A percentile compares a stretch with the other conserved stretches of the same genome.
Conservation (phyloP, 2,329 filamentous ascomycete species). For the Aureobasidium sp. region DNA sequence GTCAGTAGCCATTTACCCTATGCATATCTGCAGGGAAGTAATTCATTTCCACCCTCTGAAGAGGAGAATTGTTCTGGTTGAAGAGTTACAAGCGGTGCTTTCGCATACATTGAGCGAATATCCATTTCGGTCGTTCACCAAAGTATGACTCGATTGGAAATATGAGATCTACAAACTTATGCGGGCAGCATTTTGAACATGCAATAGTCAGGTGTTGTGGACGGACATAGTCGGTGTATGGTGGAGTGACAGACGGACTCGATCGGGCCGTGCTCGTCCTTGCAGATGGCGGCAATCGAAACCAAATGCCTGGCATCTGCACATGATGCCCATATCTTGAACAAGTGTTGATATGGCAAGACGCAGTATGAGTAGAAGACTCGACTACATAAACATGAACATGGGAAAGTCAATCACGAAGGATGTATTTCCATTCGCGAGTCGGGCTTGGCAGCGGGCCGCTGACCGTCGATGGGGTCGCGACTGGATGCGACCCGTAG, state of each 20-base stretch:
- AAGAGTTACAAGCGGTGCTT: neutral
- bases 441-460: slow-evolving; percentile 10
- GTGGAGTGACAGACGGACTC: slow-evolving; percentile 14
- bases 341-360: no score
- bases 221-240: slow-evolving; percentile 1
- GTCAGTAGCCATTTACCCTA: neutral
- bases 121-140: neutral
- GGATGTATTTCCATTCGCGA: neutral
- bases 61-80: neutral
- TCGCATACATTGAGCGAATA: neutral
- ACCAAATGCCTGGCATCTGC: neutral
- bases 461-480: no score
- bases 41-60: neutral
- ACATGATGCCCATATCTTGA: no score
- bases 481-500: neutral
- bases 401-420: neutral
- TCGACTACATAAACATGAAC: no score
- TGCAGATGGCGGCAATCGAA: neutral
- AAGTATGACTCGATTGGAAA: neutral
- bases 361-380: no score
- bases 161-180: neutral
- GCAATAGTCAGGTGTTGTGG: neutral
- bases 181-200: neutral
- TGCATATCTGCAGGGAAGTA: neutral
- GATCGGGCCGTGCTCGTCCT: slow-evolving; percentile 11